These are phyloP conservation scores for Acanthamoeba healyi DNA, from an alignment of 208 protist species.

Conservation along the genomic window DNA sequence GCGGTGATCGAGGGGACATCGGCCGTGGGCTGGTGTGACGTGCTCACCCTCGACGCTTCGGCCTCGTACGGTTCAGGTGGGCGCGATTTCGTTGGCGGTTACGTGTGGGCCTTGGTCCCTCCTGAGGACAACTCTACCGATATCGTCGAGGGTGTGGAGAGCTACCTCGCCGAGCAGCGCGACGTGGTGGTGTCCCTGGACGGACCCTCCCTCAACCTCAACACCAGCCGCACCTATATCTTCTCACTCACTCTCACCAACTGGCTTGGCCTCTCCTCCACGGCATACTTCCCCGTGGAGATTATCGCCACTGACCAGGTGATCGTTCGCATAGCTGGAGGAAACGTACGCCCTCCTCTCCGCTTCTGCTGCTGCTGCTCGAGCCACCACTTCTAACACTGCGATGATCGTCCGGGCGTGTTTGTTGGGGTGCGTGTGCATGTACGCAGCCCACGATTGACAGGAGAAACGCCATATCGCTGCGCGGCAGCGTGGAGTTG, in stretches of 20 bases:
- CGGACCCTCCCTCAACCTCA: neutral
- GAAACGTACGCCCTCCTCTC: neutral
- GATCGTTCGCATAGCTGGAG: neutral
- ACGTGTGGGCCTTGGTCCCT: neutral
- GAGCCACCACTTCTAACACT: too few species aligned
- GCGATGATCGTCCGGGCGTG: too few species aligned
- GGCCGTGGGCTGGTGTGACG: slow-evolving; percentile 4
- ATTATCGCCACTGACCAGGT: slow-evolving; percentile 4
- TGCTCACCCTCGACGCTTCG: neutral
- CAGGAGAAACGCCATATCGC: neutral
- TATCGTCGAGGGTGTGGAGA: neutral
- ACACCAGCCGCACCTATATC: slow-evolving; percentile 16
- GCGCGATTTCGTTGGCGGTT: neutral
- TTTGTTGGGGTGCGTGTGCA: too few species aligned
- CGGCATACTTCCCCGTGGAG: neutral
- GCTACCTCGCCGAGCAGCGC: neutral
- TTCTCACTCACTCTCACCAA: slow-evolving; percentile 62
- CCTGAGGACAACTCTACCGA: slow-evolving; percentile 62
- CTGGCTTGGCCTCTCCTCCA: slow-evolving; percentile 12
- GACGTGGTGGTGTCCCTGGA: neutral
- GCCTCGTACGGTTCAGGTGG: slow-evolving; percentile 42
- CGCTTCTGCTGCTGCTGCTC: neutral
- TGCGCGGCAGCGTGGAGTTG: neutral
- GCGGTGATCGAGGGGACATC: slow-evolving; percentile 3
- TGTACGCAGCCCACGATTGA: neutral